A percentile compares a stretch with the other conserved stretches of the same genome.
Conservation (phyloP, 768 basidiomycete species). For the Calocybe gangraenosa region DNA sequence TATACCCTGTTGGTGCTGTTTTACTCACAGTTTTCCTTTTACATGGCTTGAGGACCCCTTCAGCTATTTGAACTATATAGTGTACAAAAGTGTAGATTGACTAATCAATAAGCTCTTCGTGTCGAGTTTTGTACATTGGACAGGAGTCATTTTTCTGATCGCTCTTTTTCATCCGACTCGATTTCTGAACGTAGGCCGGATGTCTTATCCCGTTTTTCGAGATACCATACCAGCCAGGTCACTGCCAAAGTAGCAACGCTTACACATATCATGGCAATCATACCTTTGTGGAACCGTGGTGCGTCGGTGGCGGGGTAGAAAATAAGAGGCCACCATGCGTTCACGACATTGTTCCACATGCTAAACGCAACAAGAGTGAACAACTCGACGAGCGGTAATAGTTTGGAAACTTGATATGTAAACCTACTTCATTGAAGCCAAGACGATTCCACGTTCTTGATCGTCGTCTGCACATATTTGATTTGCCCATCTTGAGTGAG, state of each 20-base stretch:
- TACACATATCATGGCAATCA: conserved; percentile 64
- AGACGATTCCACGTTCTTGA: conserved; percentile 62
- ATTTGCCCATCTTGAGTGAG: conserved; percentile 65
- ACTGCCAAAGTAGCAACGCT: conserved; percentile 51
- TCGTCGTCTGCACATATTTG: conserved; percentile 69
- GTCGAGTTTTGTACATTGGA: too few species aligned
- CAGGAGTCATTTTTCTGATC: background rate
- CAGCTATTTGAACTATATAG: background rate
- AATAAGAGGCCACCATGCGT: conserved; percentile 68
- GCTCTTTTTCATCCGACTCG: background rate
- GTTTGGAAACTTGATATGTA: background rate
- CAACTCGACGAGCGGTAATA: background rate
- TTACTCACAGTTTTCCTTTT: too few species aligned
- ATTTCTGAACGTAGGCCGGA: conserved; percentile 8
- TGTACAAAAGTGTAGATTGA: conserved; percentile 6
- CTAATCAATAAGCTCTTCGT: too few species aligned
- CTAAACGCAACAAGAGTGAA: conserved; percentile 23
- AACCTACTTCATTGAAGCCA: conserved; percentile 71
- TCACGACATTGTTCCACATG: conserved; percentile 68
- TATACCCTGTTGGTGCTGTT: too few species aligned
- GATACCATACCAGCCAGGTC: conserved; percentile 53
- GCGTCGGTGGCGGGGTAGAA: conserved; percentile 75
- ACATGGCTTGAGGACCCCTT: background rate
- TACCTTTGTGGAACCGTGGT: conserved; percentile 61
- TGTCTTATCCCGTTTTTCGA: conserved; percentile 36